A percentile compares a stretch with the other conserved stretches of the same genome.
phyloP scores from a whole-genome alignment of 2,329 filamentous ascomycete species.

The Aotearoamyces nothofagi region DNA sequence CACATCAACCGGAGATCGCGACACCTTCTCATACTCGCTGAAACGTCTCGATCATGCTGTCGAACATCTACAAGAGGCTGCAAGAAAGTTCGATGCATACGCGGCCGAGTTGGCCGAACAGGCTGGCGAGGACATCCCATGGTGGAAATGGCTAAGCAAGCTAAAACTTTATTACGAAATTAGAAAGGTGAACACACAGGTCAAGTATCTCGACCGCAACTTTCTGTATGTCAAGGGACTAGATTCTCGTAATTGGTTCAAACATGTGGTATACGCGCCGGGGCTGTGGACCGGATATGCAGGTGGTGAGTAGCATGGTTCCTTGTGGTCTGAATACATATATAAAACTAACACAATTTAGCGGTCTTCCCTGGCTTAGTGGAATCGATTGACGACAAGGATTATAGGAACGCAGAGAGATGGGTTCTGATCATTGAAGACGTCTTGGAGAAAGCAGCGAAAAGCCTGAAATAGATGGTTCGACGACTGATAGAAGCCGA shows the following conservation, averaged over 20 bases:
- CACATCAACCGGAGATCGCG: slow-evolving; percentile 9
- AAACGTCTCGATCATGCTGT: slow-evolving; percentile 2
- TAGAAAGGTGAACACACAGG: slow-evolving; percentile 57
- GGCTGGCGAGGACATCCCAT: slow-evolving; percentile 43
- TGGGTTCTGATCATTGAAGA: slow-evolving; percentile 44
- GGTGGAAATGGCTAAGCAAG: slow-evolving; percentile 64
- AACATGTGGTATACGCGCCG: slow-evolving; percentile 87
- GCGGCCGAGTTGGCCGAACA: slow-evolving; percentile 21
- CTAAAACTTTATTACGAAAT: slow-evolving; percentile 48
- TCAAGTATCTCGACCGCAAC: slow-evolving; percentile 69
- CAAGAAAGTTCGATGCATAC: slow-evolving; percentile 10
- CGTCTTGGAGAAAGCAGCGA: slow-evolving; percentile 31
- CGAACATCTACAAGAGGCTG: slow-evolving; percentile 12
- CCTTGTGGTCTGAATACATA: slow-evolving; percentile 46
- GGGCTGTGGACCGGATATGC: slow-evolving; percentile 86
- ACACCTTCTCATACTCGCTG: slow-evolving; percentile 10
- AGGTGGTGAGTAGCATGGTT: slow-evolving; percentile 53
- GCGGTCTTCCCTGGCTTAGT: slow-evolving; percentile 47
- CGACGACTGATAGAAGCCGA: no score
- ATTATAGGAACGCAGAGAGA: slow-evolving; percentile 39
- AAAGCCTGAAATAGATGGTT: slow-evolving; percentile 23
- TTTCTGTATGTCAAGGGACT: slow-evolving; percentile 66
- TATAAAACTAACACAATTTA: slow-evolving; percentile 40
- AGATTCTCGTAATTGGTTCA: slow-evolving; percentile 76
- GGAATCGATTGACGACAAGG: slow-evolving; percentile 44